Evolutionary conservation across 495 filamentous ascomycete genomes (phyloP), one percentile per base, ranked within the genome.

Genomic region (Cenococcum geophilum): DNA sequence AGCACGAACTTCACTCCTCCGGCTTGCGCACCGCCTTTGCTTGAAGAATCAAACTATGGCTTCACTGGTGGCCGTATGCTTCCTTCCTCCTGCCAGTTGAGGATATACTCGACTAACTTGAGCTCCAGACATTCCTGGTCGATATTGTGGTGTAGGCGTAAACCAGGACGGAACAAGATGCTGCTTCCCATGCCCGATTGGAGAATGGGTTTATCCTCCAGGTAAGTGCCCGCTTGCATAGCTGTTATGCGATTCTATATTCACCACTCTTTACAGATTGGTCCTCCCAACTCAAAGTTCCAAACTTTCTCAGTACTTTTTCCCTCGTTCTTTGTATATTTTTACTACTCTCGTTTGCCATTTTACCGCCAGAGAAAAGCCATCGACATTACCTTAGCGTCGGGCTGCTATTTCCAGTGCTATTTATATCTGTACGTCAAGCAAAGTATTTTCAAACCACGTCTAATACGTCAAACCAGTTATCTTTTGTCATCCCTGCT

Each of bases 151-250:
- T 22, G 58, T 66, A 1, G 68, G 57, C 10, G 57, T 52, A 6
- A 61, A 55, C n/a, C 48, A 60, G 42, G 55, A 67, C 50, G 63
- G 52, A 8, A 57, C 67, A 14, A 51, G 37, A 23, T 74, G 71
- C 60, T 76, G 72, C 59, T 66, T 75, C 21, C 72, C 72, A 4
- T 75, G 73, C 58, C 72, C 72, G 4, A 58, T 71, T 20, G 59
- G 70, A 51, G 59, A 72, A 16, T 73, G 67, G 68, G 40, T 72
- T 8, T 76, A 71, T 56, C 60, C 65, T 18, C 66, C 73, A 54
- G 60, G 68, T 67, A 61, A 16, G 42, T 54, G 20, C 22, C 20
- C 45, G 14, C 25, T 23, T 20, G n/a, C n/a, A n/a, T 52, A 12
- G 20, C 18, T n/a, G 21, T 52, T 18, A 23, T 2, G 25, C 12